Percentiles rank a stretch among this genome's conserved stretches.
phyloP scores from a whole-genome alignment of 768 basidiomycete genomes.

The Crepidotus variabilis region DNA sequence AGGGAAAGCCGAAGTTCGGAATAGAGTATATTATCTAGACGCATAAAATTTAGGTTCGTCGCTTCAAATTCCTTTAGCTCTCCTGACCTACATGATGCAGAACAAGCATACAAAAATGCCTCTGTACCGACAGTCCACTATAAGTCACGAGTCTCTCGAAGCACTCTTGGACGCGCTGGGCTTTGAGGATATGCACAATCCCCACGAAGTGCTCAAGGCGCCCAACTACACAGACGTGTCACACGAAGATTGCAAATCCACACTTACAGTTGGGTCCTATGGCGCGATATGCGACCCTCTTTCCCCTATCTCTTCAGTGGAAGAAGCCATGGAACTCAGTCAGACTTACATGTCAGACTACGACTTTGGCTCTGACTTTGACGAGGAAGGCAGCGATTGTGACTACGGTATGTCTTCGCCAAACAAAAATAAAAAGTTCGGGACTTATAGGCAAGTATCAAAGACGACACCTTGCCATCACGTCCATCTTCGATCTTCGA shows the following conservation, averaged over 20 bases:
- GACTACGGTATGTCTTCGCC: neutral
- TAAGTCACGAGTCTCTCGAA: conserved; percentile 4
- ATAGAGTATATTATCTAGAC: neutral
- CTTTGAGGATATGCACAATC: conserved; percentile 1
- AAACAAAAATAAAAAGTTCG: neutral
- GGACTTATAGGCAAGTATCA: neutral
- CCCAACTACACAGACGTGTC: neutral
- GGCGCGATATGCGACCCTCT: neutral
- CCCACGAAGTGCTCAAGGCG: neutral
- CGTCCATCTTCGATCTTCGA: conserved; percentile 2
- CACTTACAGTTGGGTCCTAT: neutral
- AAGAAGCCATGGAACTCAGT: neutral
- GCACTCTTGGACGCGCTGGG: conserved; percentile 7
- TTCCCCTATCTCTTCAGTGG: neutral
- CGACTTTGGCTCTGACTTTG: conserved; percentile 5
- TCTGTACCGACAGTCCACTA: neutral
- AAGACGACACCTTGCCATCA: conserved; percentile 7
- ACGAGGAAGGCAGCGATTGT: conserved; percentile 1
- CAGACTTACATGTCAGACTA: conserved; percentile 4
- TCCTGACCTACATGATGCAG: neutral
- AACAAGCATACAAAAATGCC: neutral
- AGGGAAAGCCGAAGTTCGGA: neutral
- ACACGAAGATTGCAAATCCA: neutral
- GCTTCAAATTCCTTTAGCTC: neutral
- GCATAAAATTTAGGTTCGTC: neutral